phyloP scores from a whole-genome alignment of 805 yeast species.

The Kuraishia ogatae region DNA sequence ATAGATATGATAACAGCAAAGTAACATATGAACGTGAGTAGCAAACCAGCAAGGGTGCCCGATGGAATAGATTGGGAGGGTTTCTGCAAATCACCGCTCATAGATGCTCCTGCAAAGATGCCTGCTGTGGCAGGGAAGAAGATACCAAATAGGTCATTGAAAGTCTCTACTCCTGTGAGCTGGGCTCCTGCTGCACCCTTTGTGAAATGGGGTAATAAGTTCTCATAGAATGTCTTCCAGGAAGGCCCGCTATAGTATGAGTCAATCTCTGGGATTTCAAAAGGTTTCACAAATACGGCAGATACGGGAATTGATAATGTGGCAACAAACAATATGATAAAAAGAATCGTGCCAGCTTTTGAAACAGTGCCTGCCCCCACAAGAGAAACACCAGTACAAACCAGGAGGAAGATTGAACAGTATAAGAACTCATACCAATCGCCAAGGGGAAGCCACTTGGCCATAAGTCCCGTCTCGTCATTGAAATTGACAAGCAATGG shows the following conservation, averaged over 20 bases:
- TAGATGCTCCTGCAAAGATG: constrained; percentile 95
- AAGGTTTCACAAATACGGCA: constrained; percentile 56
- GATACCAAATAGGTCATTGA: constrained; percentile 83
- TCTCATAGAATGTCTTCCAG: constrained; percentile 55
- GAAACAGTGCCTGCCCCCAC: constrained; percentile 80
- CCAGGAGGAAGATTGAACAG: constrained; percentile 57
- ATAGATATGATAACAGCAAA: constrained; percentile 72
- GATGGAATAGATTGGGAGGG: constrained; percentile 88
- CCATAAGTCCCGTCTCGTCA: constrained; percentile 41
- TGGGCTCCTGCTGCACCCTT: constrained; percentile 90
- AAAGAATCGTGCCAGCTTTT: constrained; percentile 69
- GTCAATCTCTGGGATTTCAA: constrained; percentile 40
- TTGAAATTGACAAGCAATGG: constrained; percentile 83
- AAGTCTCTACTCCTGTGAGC: constrained; percentile 52
- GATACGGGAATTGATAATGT: constrained; percentile 81
- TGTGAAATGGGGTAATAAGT: constrained; percentile 75
- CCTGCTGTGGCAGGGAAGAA: constrained; percentile 99
- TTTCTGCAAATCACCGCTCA: constrained; percentile 86
- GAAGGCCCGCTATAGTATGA: constrained; percentile 62
- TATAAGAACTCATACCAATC: constrained; percentile 62
- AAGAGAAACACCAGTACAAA: constrained; percentile 69
- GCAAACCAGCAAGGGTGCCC: constrained; percentile 85
- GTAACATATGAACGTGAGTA: constrained; percentile 71
- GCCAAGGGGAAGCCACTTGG: constrained; percentile 51
- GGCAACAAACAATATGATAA: constrained; percentile 56